phyloP scores from a whole-genome alignment of 305 asterid species.

The Striga hermonthica region DNA sequence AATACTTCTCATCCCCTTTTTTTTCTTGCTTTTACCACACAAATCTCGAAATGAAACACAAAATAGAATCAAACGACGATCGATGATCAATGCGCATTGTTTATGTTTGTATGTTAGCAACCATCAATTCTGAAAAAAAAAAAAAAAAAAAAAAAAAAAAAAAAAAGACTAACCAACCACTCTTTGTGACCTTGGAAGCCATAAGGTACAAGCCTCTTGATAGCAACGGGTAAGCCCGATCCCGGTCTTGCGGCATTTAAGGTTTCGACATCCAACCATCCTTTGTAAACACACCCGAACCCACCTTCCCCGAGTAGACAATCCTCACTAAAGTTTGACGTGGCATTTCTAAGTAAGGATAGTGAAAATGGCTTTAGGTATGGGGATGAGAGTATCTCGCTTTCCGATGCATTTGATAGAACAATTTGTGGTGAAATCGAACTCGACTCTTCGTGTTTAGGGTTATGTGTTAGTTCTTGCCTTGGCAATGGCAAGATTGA shows the following conservation, averaged over 20 bases:
- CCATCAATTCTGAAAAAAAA: background rate
- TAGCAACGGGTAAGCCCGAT: conserved; percentile 60
- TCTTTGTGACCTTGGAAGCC: conserved; percentile 85
- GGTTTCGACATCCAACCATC: conserved; percentile 61
- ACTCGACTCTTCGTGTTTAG: conserved; percentile 7
- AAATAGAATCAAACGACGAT: no score
- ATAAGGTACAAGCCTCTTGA: conserved; percentile 61
- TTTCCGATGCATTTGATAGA: conserved; percentile 36
- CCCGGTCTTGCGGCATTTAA: conserved; percentile 50
- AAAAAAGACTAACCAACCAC: conserved; percentile 62
- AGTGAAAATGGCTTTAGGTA: conserved; percentile 53
- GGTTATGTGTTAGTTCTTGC: conserved; percentile 30
- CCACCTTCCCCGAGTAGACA: conserved; percentile 84
- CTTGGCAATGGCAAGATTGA: conserved; percentile 36
- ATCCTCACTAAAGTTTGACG: conserved; percentile 41
- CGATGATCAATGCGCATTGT: no score
- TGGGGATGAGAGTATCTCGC: conserved; percentile 64
- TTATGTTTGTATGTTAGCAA: no score
- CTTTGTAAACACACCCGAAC: conserved; percentile 72
- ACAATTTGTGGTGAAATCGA: background rate
- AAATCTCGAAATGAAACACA: no score
- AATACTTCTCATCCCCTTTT: no score
- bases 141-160: background rate
- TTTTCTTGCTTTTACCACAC: background rate
- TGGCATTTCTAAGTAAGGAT: conserved; percentile 52